These are phyloP conservation scores for Kokia cookei DNA, from an alignment of 441 rosid species.

Conservation along the genomic window DNA sequence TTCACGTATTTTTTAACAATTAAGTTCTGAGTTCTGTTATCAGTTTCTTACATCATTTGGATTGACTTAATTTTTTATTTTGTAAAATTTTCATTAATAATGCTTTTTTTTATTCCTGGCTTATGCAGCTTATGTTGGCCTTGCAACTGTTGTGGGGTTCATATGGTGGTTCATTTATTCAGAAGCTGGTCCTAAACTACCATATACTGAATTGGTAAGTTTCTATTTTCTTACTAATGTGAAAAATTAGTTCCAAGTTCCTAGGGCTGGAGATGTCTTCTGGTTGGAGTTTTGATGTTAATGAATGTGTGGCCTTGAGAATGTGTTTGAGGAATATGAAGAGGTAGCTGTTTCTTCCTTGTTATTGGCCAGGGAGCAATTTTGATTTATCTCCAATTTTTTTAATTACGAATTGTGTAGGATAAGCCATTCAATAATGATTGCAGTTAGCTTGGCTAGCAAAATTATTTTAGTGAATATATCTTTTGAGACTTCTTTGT, in stretches of 20 bases:
- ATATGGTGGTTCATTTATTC: constrained; percentile 97
- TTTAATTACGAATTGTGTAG: neutral
- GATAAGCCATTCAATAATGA: neutral
- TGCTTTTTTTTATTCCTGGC: neutral
- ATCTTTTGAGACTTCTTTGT: neutral
- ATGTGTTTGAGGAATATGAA: neutral
- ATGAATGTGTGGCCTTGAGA: neutral
- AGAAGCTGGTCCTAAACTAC: constrained; percentile 81
- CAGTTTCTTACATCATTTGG: constrained; percentile 2
- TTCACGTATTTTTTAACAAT: neutral
- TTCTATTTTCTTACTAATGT: constrained; percentile 3
- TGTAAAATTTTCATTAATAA: neutral
- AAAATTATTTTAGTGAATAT: neutral
- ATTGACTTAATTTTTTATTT: neutral
- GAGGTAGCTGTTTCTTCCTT: constrained; percentile 4
- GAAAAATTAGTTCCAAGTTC: neutral
- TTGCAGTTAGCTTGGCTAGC: neutral
- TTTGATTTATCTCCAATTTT: neutral
- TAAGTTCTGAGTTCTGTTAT: neutral
- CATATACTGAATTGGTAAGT: constrained; percentile 82
- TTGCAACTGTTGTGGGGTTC: constrained; percentile 97
- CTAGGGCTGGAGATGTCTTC: neutral
- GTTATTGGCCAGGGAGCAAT: neutral
- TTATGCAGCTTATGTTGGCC: constrained; percentile 92
- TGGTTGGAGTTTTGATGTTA: neutral